Base-by-base conservation (phyloP, 768 basidiomycete genomes). In the Podaxis mareebaensis region DNA sequence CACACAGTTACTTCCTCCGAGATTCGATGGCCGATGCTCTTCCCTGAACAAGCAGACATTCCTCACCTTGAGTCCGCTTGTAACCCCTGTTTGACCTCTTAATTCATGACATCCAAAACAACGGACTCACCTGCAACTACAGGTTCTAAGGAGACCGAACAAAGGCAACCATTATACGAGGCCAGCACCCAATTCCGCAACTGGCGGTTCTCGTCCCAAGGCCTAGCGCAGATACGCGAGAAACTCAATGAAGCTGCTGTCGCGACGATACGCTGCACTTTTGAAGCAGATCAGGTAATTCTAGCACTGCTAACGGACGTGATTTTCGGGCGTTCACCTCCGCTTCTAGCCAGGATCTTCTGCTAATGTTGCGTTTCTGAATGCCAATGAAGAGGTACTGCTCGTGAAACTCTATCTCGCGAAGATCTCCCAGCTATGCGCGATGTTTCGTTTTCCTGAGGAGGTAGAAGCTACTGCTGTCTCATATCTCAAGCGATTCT, bases 401-500 rank as follows among this genome's bases (percentile, higher is more conserved):
- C 85, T 99, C 46, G 92, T 99, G 24, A 92, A 92, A 68, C 85
- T 95, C 64, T 99, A 99, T 74, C 79, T 91, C 65, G 84, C 86
- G 53, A 95, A 95, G 76, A 87, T 95, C n/a, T 81, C 89, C 1
- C 89, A 91, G 68, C 80, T 97, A 51, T 96, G 92, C 71, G 86
- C 85, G 0, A 86, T 87, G 66, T 96, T 97, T 70, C 86, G 88
- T 52, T 92, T 96, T 72, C 91, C 93, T 0, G 93, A 96, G 68
- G 89, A 94, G 70, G 94, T 99, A 6, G 93, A 96, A 74, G 92
- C 94, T 0, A 98, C 96, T 3, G 95, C 95, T 0, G 83, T 92
- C 62, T 88, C 85, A 61, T 99, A 97, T 75, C 79, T 99, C 68
- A 99, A 99, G 74, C 84, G 97, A 3, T 99, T 99, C 76, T 99